Base-by-base conservation (phyloP, 2,329 filamentous ascomycete genomes). In the Pseudogymnoascus sp. region DNA sequence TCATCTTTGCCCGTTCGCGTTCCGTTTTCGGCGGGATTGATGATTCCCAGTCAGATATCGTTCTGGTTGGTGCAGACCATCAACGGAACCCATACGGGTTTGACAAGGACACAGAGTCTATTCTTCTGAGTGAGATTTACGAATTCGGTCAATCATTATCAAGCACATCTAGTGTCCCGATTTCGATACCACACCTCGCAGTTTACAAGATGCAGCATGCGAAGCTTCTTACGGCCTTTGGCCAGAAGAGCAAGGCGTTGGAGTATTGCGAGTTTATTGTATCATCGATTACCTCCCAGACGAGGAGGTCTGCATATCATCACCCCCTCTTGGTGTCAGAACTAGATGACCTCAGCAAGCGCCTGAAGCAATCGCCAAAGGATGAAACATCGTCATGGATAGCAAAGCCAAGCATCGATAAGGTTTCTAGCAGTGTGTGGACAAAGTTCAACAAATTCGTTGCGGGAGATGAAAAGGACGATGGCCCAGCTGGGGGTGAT, bases 381-480 rank as follows among this genome's bases (percentile, higher is more conserved):
- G 91, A 94, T 66, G 86, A 84, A 61, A 87, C 86, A 6, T 86
- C 85, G 18, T 93, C 92, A 2, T 96, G 93, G 90, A 94, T 99
- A 59, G 88, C 91, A 1, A 96, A 94, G 73, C 92, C 93, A 6
- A 97, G 86, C 73, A 95, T 97, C 83, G 92, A 95, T 74, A 96
- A 95, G 74, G 91, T 97, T 0, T 94, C 92, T 2, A 92, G 89
- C 64, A 91, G 89, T 35, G 85, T 97, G 71, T 92, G 91, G 83
- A 92, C 86, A 65, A 91, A 89, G 63, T 97, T 99, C 76, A 97
- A 92, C 75, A 97, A 92, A 70, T 99, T 99, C 70, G 92, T 99
- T 63, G 86, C 89, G 59, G 95, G 94, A 12, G 93, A 97, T 63
- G 93, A 97, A 60, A 84, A 84, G 59, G 88, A 91, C 59, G 79